Base-by-base conservation (phyloP, 2,329 filamentous ascomycete genomes). In the Karstenula rhodostoma region DNA sequence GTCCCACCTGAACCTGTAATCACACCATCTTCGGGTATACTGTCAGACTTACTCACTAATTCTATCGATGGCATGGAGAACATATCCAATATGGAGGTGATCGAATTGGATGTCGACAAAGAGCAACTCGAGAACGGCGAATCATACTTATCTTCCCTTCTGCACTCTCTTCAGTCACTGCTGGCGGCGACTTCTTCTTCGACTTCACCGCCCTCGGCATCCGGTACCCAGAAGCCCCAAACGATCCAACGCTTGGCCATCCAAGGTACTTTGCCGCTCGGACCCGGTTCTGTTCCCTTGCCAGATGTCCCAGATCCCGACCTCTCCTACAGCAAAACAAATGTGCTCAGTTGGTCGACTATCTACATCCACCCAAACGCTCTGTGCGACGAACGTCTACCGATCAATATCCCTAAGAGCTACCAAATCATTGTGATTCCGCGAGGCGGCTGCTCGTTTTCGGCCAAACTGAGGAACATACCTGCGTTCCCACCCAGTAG, bases 401-500 rank as follows among this genome's bases (percentile, higher is more conserved):
- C 86, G 13, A 68, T 81, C 1, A 76, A 81, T 8, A 77, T 88
- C 3, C 83, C 82, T 0, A 82, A 81, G 43, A 79, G 76, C 1
- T 79, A 96, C 78, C 89, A 97, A 54, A 83, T 98, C 61, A 88
- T 99, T 60, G 86, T 97, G 52, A 84, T 98, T 69, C 88, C 87
- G 29, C 88, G 95, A 6, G 94, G 95, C 42, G 88, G 87, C 0
- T 99, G 95, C 80, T 90, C 86, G 25, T 98, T 98, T 77, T 89
- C 87, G 37, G 81, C 90, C 29, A 99, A 99, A 77, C 80, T 98
- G 0, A 84, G 85, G 54, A 94, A 92, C 66, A 93, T 98, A n/a
- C 93, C 94, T 0, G 86, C 87, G 10, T 94, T 89, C 73, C 83
- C 88, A 1, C 89, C 91, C 0, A 82, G 83, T 0, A 75, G 82